These are phyloP conservation scores for Taxillus chinensis DNA, from an alignment of 164 flowering plant genomes.

Conservation along the genomic window DNA sequence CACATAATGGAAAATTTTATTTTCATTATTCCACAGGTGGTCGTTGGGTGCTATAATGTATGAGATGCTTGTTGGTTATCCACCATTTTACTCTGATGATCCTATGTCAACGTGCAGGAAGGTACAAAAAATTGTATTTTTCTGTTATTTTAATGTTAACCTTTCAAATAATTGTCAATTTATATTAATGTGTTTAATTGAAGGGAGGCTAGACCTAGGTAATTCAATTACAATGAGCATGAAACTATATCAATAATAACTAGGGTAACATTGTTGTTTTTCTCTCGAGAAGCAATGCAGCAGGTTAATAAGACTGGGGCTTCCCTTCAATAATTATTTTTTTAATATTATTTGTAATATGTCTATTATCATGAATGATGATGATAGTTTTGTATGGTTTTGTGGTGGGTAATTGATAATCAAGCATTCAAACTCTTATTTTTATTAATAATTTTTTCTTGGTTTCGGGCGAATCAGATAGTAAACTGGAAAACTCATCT, in stretches of 20 bases:
- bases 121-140: constrained; percentile 15
- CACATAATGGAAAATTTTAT: no score
- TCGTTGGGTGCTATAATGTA: constrained; percentile 53
- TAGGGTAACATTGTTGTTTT: no score
- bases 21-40: constrained; percentile 24
- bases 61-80: constrained; percentile 53
- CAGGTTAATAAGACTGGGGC: no score
- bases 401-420: background rate
- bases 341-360: no score
- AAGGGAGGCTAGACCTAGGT: no score
- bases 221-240: no score
- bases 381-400: background rate
- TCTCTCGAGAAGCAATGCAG: no score
- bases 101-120: constrained; percentile 45
- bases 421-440: background rate
- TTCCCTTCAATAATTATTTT: no score
- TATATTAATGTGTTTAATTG: background rate
- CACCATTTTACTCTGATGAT: constrained; percentile 47
- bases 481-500: constrained; percentile 19
- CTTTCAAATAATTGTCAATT: background rate
- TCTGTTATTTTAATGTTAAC: background rate
- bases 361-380: no score
- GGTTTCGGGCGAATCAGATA: constrained; percentile 16
- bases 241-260: no score
- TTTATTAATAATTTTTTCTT: background rate